Percentiles rank a stretch among this genome's conserved stretches.
Conservation (phyloP, 2,329 filamentous ascomycete genomes). For the Boeremia exigua region DNA sequence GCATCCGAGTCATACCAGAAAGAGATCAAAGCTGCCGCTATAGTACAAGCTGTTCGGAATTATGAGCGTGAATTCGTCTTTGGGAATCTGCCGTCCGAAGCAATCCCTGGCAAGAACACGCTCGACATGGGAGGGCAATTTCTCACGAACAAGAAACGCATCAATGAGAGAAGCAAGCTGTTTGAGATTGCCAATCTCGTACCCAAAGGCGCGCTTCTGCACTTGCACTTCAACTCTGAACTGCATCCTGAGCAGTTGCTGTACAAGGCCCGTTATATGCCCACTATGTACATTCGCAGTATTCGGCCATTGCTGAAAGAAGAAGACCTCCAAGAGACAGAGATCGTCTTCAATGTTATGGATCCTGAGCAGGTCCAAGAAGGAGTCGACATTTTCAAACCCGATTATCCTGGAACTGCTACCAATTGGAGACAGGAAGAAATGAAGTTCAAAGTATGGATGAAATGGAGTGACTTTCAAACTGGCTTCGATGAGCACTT, state of each 20-base stretch:
- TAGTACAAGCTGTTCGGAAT: conserved; percentile 50
- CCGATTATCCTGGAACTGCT: conserved; percentile 51
- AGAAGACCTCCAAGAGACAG: conserved; percentile 59
- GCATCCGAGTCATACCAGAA: conserved; percentile 9
- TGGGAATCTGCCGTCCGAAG: conserved; percentile 52
- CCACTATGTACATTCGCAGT: conserved; percentile 72
- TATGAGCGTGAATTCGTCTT: conserved; percentile 50
- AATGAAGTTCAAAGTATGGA: conserved; percentile 41
- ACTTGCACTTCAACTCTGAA: conserved; percentile 81
- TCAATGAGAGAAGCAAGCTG: conserved; percentile 60
- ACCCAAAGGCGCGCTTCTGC: conserved; percentile 76
- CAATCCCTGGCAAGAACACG: conserved; percentile 46
- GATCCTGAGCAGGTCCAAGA: conserved; percentile 32
- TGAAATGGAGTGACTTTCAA: conserved; percentile 56
- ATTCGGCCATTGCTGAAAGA: conserved; percentile 55
- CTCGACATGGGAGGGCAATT: conserved; percentile 58
- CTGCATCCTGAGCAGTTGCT: conserved; percentile 67
- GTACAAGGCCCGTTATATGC: conserved; percentile 59
- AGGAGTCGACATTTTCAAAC: conserved; percentile 56
- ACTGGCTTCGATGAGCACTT: conserved; percentile 40
- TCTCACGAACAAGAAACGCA: conserved; percentile 52
- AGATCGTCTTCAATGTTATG: conserved; percentile 67
- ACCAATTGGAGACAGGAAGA: conserved; percentile 29
- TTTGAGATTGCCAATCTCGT: conserved; percentile 63
- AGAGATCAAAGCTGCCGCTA: conserved; percentile 42